Percentiles rank a stretch among this genome's conserved stretches.
Evolutionary conservation across 2,329 filamentous ascomycete species (phyloP).

Genomic region (Byssoonygena ceratinophila): DNA sequence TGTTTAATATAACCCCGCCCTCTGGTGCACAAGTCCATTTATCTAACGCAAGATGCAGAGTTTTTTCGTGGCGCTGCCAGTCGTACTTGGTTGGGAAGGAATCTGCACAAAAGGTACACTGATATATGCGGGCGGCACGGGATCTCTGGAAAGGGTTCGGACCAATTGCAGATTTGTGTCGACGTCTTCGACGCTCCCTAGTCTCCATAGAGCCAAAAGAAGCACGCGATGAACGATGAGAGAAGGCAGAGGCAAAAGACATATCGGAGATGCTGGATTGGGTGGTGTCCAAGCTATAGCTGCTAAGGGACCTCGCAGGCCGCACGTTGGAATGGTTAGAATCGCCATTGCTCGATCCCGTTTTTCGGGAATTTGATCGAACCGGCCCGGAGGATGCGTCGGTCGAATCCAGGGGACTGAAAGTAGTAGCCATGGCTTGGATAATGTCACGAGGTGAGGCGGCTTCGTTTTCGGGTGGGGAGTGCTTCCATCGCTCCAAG

Average conservation of each 20-base stretch:
- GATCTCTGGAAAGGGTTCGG: constrained; percentile 35
- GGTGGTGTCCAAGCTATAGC: constrained; percentile 44
- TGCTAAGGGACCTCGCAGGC: constrained; percentile 44
- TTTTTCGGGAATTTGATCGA: constrained; percentile 30
- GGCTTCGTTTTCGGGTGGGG: constrained; percentile 59
- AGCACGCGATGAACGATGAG: constrained; percentile 45
- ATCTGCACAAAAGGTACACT: constrained; percentile 50
- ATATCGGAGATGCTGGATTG: constrained; percentile 45
- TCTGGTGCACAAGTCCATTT: constrained; percentile 52
- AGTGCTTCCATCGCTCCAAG: constrained; percentile 58
- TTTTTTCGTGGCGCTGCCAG: constrained; percentile 51
- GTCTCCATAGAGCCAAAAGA: constrained; percentile 49
- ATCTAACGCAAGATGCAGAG: constrained; percentile 46
- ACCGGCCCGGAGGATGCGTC: constrained; percentile 27
- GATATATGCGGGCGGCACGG: constrained; percentile 40
- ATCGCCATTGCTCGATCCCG: constrained; percentile 40
- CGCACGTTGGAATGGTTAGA: constrained; percentile 44
- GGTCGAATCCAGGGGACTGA: constrained; percentile 23
- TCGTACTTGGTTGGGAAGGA: constrained; percentile 49
- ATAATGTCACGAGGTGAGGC: constrained; percentile 54
- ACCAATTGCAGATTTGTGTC: constrained; percentile 40
- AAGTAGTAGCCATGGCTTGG: constrained; percentile 45
- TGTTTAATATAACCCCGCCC: constrained; percentile 42
- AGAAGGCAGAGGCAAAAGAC: constrained; percentile 48
- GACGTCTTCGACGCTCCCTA: constrained; percentile 48